Percentiles rank a stretch among this genome's conserved stretches.
phyloP scores from a whole-genome alignment of 768 basidiomycete genomes.

The Lactarius pseudohatsudake region DNA sequence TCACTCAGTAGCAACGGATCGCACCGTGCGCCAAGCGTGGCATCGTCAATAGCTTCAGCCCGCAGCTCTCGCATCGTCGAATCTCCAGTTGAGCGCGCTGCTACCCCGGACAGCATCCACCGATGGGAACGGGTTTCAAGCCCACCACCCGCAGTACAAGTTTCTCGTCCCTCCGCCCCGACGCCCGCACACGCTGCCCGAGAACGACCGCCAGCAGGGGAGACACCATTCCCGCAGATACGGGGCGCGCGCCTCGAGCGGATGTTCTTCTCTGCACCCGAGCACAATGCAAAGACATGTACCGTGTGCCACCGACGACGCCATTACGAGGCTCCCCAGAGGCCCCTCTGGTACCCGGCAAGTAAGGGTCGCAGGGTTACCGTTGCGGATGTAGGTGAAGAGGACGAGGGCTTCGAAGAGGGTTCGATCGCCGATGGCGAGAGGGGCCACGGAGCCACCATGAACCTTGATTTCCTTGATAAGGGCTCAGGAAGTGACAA shows the following conservation, averaged over 20 bases:
- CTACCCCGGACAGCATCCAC: not conserved
- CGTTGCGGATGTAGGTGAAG: conserved; percentile 20
- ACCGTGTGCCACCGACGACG: conserved; percentile 59
- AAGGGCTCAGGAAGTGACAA: conserved; percentile 32
- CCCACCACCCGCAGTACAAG: conserved; percentile 2
- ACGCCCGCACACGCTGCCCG: conserved; percentile 20
- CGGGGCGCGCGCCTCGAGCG: conserved; percentile 75
- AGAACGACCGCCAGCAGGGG: conserved; percentile 31
- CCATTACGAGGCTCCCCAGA: conserved; percentile 20
- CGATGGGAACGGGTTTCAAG: not conserved
- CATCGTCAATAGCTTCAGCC: conserved; percentile 22
- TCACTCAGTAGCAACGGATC: conserved; percentile 22
- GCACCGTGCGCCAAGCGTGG: conserved; percentile 23
- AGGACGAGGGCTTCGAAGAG: conserved; percentile 30
- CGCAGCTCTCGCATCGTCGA: not conserved
- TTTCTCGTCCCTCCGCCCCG: conserved; percentile 20
- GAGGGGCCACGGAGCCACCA: not conserved
- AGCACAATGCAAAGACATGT: conserved; percentile 71
- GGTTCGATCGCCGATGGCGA: conserved; percentile 20
- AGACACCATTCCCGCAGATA: conserved; percentile 78
- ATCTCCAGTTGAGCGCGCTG: conserved; percentile 2
- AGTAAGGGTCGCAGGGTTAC: conserved; percentile 26
- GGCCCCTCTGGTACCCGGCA: conserved; percentile 34
- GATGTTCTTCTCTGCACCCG: conserved; percentile 78
- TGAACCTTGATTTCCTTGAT: conserved; percentile 24